These are phyloP conservation scores for Pythium guiyangense DNA, from an alignment of 352 stramenopile species.

Conservation along the genomic window DNA sequence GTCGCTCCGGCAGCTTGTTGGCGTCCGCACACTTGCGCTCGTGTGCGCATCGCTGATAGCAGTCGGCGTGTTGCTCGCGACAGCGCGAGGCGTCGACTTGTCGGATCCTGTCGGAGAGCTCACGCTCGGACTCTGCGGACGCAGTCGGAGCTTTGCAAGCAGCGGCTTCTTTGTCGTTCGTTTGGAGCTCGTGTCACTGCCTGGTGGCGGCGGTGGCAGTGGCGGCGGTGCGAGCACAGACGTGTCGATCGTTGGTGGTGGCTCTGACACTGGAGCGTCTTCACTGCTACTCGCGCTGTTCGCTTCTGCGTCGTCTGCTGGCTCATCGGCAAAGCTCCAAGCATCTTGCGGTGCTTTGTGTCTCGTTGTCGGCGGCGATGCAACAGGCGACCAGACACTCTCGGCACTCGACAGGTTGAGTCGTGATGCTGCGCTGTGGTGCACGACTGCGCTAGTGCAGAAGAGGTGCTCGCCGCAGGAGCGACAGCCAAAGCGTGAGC, in stretches of 20 bases:
- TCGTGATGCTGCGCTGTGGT: slow-evolving; percentile 10
- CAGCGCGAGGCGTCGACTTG: slow-evolving; percentile 10
- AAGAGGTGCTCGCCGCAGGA: slow-evolving; percentile 56
- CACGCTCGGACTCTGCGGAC: slow-evolving; percentile 32
- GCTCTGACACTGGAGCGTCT: neutral
- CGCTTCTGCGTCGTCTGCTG: neutral
- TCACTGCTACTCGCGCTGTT: neutral
- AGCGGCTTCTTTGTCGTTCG: slow-evolving; percentile 32
- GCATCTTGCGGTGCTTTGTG: neutral
- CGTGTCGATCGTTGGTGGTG: too few relatives aligned
- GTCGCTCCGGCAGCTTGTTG: too few relatives aligned
- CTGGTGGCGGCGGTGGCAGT: slow-evolving; percentile 1
- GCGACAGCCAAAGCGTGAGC: slow-evolving; percentile 59
- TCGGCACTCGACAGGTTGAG: slow-evolving; percentile 2
- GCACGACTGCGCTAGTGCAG: slow-evolving; percentile 55
- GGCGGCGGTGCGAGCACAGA: neutral
- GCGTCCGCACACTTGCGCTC: neutral
- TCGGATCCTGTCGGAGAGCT: slow-evolving; percentile 8
- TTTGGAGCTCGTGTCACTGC: neutral
- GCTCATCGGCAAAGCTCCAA: neutral
- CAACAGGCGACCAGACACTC: neutral
- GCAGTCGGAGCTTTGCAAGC: slow-evolving; percentile 47
- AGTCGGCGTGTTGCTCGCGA: neutral
- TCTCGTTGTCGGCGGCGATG: neutral
- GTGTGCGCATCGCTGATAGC: neutral